Base-by-base conservation (phyloP, 192 early-diverging fungal genomes). In the Podila epigama region DNA sequence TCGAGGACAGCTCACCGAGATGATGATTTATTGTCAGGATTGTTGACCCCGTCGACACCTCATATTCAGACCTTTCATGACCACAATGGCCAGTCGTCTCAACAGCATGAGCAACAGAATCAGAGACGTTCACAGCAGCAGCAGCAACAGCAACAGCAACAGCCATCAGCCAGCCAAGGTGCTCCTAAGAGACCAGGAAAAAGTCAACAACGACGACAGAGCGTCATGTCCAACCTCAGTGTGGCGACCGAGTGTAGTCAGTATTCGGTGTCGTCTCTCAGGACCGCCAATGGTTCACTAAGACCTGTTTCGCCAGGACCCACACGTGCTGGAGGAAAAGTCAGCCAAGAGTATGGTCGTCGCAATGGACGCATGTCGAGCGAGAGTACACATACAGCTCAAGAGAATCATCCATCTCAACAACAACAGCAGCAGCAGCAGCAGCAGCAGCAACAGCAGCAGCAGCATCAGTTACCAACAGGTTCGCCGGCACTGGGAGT, bases 41-140 rank as follows among this genome's bases (percentile, higher is more conserved):
- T 51, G 25, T 27, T 36, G 5, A 64, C 69, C 0, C 69, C 69
- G 10, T 41, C 69, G 35, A 64, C 69, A 12, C 61, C 69, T 28
- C 29, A 59, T 8, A 64, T 71, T 16, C 69, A 63, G 29, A 59
- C 58, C 27, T 71, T 71, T 40, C 34, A 42, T 11, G 61, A 71
- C 1, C 53, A 54, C 1, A 29, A 37, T 18, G 11, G 31, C 20
- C n/a, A n/a, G n/a, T n/a, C n/a, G n/a, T n/a, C n/a, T n/a, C n/a
- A n/a, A n/a, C n/a, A n/a, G n/a, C n/a, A n/a, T n/a, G n/a, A n/a
- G n/a, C n/a, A n/a, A n/a, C n/a, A n/a, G n/a, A n/a, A n/a, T n/a
- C n/a, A n/a, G n/a, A n/a, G n/a, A n/a, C n/a, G n/a, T n/a, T n/a
- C n/a, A n/a, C n/a, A n/a, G n/a, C n/a, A n/a, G n/a, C n/a, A n/a